These are phyloP conservation scores for Ceratobasidium sp. DNA, from an alignment of 1,284 basidiomycete species.

Conservation along the genomic window DNA sequence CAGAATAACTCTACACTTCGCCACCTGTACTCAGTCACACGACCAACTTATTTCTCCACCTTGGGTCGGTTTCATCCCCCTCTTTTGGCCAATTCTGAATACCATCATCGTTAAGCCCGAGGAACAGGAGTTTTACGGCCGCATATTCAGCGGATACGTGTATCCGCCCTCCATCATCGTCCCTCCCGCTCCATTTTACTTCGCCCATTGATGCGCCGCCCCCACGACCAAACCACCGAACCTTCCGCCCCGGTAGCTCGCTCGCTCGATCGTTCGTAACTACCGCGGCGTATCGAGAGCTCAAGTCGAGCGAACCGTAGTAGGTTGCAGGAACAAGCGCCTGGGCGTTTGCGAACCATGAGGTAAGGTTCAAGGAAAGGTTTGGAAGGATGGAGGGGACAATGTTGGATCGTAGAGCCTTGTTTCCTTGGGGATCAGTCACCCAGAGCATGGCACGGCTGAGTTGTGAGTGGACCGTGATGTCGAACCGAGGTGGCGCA, in stretches of 20 bases:
- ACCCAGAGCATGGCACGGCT: not conserved
- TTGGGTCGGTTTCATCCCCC: constrained; percentile 1
- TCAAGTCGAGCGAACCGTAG: constrained; percentile 1
- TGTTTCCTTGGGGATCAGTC: constrained; percentile 7
- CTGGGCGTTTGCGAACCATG: not conserved
- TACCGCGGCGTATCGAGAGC: constrained; percentile 9
- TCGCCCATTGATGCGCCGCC: not conserved
- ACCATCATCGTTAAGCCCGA: constrained; percentile 23
- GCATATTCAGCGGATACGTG: constrained; percentile 1
- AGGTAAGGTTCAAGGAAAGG: constrained; percentile 9
- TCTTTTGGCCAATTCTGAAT: constrained; percentile 6
- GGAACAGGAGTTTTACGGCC: constrained; percentile 8
- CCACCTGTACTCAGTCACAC: not conserved
- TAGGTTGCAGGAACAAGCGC: constrained; percentile 13
- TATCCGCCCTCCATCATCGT: not conserved
- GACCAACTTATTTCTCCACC: not conserved
- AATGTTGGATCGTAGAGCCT: not conserved
- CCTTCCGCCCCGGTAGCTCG: not conserved
- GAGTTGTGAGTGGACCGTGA: not conserved
- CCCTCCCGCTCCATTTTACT: not conserved
- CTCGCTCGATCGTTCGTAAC: constrained; percentile 1
- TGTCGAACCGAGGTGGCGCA: not conserved
- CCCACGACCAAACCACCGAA: not conserved
- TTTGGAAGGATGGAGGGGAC: not conserved
- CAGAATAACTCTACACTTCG: too few relatives aligned